Evolutionary conservation across 2,329 filamentous ascomycete species (phyloP), one percentile per base, ranked within the genome.

Genomic region (Xylaria arbuscula): DNA sequence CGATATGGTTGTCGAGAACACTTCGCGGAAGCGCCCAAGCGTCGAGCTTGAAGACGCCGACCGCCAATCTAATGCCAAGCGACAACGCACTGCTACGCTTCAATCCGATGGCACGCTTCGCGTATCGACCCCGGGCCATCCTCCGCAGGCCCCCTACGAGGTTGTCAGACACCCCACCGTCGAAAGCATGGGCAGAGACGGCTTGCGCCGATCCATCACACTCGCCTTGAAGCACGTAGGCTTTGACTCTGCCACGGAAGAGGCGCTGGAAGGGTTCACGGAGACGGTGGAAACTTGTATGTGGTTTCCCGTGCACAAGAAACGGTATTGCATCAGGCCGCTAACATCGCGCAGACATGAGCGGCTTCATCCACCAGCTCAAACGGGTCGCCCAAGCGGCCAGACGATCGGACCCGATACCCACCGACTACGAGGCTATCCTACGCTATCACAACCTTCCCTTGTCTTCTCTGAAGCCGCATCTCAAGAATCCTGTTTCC

Each of bases 231-330:
- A 85, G 50, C 85, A 89, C 68, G 85, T 89, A 45, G 89, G 89
- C 34, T 91, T 90, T 72, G 81, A 85, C 36, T 80, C 82, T 32
- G 84, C 88, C 15, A 84, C 81, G 0, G 81, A 83, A 8, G 85
- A 88, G 62, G 88, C 88, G 1, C 77, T 91, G 72, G 88, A 90
- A 76, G 85, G 85, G 71, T 87, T 90, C 51, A 83, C 86, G 3
- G 77, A 80, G 22, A 80, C 85, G 72, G 84, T 86, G 1, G 88
- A 90, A 73, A 82, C 83, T 4, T 91, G 89, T 90, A 76, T 68
- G 87, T 76, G 32, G 15, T 57, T 15, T 28, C 19, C 13, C 2
- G 8, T 55, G 19, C 7, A 9, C 2, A 0, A 42, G 54, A 19
- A 28, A 11, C 34, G 22, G n/a, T 45, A 17, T 36, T 19, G 17